Evolutionary conservation across 768 basidiomycete species (phyloP).

Genomic region (Calocybe gangraenosa): DNA sequence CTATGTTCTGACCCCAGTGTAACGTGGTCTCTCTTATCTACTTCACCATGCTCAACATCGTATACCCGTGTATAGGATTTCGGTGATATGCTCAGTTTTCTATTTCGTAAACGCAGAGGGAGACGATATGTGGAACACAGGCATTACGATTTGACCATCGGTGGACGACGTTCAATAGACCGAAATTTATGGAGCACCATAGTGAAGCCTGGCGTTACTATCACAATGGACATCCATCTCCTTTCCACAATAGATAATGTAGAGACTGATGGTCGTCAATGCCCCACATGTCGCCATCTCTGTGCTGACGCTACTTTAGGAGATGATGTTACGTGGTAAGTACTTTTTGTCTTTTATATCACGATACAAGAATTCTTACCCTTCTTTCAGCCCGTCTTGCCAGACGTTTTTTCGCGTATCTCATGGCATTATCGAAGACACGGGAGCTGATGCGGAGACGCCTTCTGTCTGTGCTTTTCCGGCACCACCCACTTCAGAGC

Average conservation of each 20-base stretch:
- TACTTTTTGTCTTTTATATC: too few relatives aligned
- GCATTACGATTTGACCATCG: conserved; percentile 2
- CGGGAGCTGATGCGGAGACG: too few relatives aligned
- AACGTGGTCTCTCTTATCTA: not conserved
- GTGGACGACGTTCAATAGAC: not conserved
- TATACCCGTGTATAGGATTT: conserved; percentile 4
- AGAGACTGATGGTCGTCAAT: conserved; percentile 1
- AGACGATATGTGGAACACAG: conserved; percentile 1
- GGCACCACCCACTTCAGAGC: too few relatives aligned
- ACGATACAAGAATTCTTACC: too few relatives aligned
- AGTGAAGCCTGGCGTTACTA: conserved; percentile 4
- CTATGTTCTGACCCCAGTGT: conserved; percentile 3
- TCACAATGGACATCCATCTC: conserved; percentile 7
- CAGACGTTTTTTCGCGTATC: not conserved
- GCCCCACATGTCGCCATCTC: conserved; percentile 2
- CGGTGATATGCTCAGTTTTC: conserved; percentile 4
- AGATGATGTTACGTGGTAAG: conserved; percentile 6
- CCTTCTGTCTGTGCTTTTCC: too few relatives aligned
- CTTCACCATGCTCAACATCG: too few relatives aligned
- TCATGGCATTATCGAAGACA: too few relatives aligned
- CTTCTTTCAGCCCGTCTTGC: not conserved
- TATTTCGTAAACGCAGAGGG: conserved; percentile 8
- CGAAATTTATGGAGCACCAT: not conserved
- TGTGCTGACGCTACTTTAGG: not conserved
- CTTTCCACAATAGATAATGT: not conserved